Percentiles rank a stretch among this genome's conserved stretches.
Evolutionary conservation across 345 rosid species (phyloP).

Genomic region (Salix caprea): DNA sequence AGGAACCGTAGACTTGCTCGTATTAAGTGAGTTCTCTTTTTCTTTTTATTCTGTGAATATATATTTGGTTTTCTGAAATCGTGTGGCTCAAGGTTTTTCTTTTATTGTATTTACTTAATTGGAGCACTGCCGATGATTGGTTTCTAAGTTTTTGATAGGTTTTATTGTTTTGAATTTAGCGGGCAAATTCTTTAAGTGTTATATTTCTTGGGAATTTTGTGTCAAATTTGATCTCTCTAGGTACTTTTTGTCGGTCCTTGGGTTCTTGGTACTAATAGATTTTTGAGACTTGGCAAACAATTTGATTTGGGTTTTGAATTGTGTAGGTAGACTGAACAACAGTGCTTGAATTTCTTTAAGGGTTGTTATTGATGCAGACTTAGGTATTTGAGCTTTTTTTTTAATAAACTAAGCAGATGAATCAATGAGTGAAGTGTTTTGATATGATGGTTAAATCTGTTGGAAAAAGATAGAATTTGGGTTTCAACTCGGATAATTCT

Average conservation of each 20-base stretch:
- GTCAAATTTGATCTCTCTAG: not conserved
- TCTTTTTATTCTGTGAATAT: not conserved
- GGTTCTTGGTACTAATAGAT: not conserved
- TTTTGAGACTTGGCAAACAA: not conserved
- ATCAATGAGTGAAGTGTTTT: not conserved
- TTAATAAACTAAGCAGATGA: not conserved
- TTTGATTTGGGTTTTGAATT: not conserved
- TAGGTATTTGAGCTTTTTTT: not conserved
- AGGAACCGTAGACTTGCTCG: constrained; percentile 61
- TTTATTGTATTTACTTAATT: not conserved
- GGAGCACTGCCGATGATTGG: not conserved
- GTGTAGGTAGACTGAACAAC: not conserved
- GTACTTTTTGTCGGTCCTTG: not conserved
- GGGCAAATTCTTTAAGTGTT: not conserved
- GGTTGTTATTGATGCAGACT: not conserved
- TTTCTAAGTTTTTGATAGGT: not conserved
- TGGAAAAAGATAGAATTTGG: not conserved
- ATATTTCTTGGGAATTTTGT: not conserved
- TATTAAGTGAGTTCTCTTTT: constrained; percentile 52
- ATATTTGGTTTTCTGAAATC: not conserved
- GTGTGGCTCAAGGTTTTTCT: not conserved
- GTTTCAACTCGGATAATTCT: not conserved
- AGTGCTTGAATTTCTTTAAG: not conserved
- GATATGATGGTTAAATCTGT: not conserved
- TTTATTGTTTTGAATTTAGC: not conserved